phyloP scores from a whole-genome alignment of 495 filamentous ascomycete genomes.

The Aspergillus steynii region DNA sequence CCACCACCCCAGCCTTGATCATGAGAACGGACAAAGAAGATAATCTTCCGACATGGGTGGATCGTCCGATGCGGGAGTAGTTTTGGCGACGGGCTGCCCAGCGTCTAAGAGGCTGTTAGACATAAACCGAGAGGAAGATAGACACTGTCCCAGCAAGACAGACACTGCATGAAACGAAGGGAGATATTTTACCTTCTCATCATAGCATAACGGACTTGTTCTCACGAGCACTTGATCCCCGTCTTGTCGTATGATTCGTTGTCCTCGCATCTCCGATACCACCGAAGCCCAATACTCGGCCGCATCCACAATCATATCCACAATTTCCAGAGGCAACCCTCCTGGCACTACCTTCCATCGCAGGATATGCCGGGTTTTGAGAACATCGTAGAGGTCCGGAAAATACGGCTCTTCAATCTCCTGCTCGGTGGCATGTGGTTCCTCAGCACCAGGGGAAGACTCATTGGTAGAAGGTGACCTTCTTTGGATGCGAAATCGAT shows the following conservation, averaged over 20 bases:
- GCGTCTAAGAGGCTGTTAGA: constrained; percentile 14
- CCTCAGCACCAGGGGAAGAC: background rate
- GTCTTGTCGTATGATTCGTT: constrained; percentile 33
- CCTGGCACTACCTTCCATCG: constrained; percentile 42
- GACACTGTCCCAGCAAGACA: too few relatives aligned
- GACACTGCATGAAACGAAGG: too few relatives aligned
- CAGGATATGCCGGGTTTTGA: constrained; percentile 37
- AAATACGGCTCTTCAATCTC: constrained; percentile 18
- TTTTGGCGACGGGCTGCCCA: constrained; percentile 16
- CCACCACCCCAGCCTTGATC: constrained; percentile 67
- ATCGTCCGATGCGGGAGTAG: constrained; percentile 38
- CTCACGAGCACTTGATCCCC: constrained; percentile 40
- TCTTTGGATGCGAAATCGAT: constrained; percentile 6
- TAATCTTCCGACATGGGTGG: constrained; percentile 53
- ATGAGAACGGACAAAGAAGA: constrained; percentile 62
- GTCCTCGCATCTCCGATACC: constrained; percentile 30
- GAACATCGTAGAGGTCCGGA: constrained; percentile 35
- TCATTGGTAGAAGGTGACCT: constrained; percentile 1
- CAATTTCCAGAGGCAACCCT: constrained; percentile 58
- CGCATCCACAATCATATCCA: constrained; percentile 66
- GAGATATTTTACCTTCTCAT: constrained; percentile 25
- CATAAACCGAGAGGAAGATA: background rate
- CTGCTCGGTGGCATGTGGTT: background rate
- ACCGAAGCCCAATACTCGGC: constrained; percentile 70
- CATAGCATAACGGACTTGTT: constrained; percentile 44